Evolutionary conservation across 805 yeast genomes (phyloP), one percentile per base, ranked within the genome.

Genomic region (Metschnikowia henanensis): DNA sequence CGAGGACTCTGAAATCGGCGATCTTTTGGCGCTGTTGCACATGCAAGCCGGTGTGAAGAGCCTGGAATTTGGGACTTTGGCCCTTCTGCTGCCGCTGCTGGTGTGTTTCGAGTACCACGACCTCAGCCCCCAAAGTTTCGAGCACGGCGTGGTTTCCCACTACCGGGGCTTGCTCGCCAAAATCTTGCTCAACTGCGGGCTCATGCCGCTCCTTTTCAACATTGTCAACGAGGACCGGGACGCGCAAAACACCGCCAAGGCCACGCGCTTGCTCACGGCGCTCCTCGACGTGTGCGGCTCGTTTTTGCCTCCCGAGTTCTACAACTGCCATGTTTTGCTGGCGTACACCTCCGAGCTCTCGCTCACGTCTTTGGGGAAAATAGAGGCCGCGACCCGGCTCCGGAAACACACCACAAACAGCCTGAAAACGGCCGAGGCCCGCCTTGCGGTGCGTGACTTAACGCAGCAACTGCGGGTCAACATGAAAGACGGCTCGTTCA

Each of bases 401-500:
- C 43, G 41, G n/a, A 40, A 44, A 15, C 35, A 22, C 3, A 26
- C 20, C 12, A 10, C 23, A n/a, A 32, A 32, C 12, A 12, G 13
- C 1, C 22, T 34, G 6, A 38, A 34, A 13, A 39, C 23, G 12
- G 31, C 32, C 18, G 46, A 57, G 15, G 51, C 70, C n/a, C 47
- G 58, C 25, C 31, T 51, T 6, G 50, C 53, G 8, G 41, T 67
- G 16, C 54, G 51, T 19, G 53, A 55, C 17, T 46, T 65, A 32
- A 54, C 50, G 13, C 47, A 58, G n/a, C 33, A 48, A 36, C 61
- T 51, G 39, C 56, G 57, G 21, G 52, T 56, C 30, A 55, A 64
- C 30, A 49, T 62, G 26, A 94, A 86, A 53, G 96, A 88, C 39
- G 50, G 68, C 0, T 83, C 82, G 42, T 78, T 91, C 56, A 82